Evolutionary conservation across 2,329 filamentous ascomycete genomes (phyloP).

Genomic region (Sarocladium strictum): DNA sequence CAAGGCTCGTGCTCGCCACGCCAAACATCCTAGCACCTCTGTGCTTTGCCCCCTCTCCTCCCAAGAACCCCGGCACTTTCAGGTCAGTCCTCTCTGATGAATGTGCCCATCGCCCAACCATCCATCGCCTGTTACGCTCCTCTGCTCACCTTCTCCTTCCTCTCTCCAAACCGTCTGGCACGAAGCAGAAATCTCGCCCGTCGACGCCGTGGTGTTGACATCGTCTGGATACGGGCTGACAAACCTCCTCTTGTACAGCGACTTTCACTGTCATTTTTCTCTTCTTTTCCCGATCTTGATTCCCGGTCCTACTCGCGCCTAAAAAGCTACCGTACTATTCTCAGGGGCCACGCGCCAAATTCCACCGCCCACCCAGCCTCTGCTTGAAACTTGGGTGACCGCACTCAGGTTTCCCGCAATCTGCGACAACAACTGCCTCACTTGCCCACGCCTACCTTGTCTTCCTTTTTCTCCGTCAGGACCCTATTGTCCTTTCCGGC

Average conservation of each 20-base stretch:
- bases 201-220: constrained; percentile 6
- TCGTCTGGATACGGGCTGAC: constrained; percentile 6
- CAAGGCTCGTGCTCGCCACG: constrained; percentile 6
- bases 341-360: constrained; percentile 9
- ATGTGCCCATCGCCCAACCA: background rate
- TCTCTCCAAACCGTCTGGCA: constrained; percentile 6
- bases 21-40: constrained; percentile 1
- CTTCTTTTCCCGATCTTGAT: background rate
- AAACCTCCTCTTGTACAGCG: background rate
- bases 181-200: constrained; percentile 7
- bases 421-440: constrained; percentile 11
- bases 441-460: background rate
- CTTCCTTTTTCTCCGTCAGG: background rate
- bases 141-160: background rate
- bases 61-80: background rate
- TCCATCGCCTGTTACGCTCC: background rate
- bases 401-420: constrained; percentile 7
- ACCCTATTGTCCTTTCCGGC: background rate
- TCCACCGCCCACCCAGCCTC: constrained; percentile 1
- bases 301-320: background rate
- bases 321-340: background rate
- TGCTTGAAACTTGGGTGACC: constrained; percentile 4
- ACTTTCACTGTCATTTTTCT: background rate
- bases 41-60: background rate
- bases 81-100: background rate